Evolutionary conservation across 2,329 filamentous ascomycete species (phyloP).

Genomic region (Aspergillus novoparasiticus): DNA sequence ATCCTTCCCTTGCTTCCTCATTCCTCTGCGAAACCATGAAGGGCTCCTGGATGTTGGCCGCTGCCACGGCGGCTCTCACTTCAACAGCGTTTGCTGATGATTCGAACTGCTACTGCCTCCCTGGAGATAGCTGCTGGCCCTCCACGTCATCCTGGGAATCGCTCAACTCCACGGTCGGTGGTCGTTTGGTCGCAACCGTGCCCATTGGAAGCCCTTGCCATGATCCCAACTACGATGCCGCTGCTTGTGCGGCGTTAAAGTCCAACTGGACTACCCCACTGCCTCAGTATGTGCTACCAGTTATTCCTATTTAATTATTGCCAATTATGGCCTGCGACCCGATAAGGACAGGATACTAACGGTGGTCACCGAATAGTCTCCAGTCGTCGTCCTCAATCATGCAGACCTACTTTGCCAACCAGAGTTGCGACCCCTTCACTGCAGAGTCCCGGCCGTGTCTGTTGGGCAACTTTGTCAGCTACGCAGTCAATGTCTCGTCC

Average conservation of each 20-base stretch:
- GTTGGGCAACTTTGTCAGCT: conserved; percentile 35
- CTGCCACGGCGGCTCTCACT: conserved; percentile 4
- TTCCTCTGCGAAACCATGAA: conserved; percentile 28
- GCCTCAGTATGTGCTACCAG: conserved; percentile 26
- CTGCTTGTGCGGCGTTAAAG: conserved; percentile 23
- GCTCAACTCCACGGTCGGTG: conserved; percentile 41
- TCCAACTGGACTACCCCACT: conserved; percentile 30
- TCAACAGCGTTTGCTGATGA: neutral
- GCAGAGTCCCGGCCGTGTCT: conserved; percentile 25
- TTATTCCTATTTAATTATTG: neutral
- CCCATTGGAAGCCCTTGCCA: conserved; percentile 44
- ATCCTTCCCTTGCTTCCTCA: conserved; percentile 1
- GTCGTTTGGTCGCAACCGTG: conserved; percentile 41
- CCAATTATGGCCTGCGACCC: neutral
- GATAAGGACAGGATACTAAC: neutral
- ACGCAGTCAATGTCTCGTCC: conserved; percentile 39
- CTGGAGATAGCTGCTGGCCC: conserved; percentile 44
- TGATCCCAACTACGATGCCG: conserved; percentile 28
- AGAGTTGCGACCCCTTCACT: conserved; percentile 35
- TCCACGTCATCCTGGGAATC: conserved; percentile 32
- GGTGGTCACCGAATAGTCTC: conserved; percentile 12
- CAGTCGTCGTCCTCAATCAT: conserved; percentile 36
- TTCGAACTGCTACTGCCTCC: conserved; percentile 29
- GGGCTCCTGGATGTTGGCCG: conserved; percentile 21
- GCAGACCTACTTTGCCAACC: conserved; percentile 35